These are phyloP conservation scores for Paramecium biaurelia DNA, from an alignment of 73 alveolate species.

Conservation along the genomic window DNA sequence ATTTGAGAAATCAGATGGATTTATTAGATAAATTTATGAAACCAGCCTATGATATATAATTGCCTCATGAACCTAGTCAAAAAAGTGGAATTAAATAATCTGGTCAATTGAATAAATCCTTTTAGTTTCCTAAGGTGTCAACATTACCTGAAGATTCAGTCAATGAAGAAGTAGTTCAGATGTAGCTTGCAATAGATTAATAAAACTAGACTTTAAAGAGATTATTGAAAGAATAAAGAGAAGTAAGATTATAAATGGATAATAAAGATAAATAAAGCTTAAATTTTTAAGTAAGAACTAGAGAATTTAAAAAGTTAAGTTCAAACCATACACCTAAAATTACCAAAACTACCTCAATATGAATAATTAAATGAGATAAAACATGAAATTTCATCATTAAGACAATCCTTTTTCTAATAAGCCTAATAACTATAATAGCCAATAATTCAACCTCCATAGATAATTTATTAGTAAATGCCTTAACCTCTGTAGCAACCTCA, in stretches of 20 bases:
- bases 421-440: neutral
- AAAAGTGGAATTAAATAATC: neutral
- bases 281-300: neutral
- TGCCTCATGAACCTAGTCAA: neutral
- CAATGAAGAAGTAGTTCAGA: neutral
- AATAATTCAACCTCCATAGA: neutral
- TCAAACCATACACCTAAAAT: neutral
- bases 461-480: neutral
- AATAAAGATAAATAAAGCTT: neutral
- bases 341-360: neutral
- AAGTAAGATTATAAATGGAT: neutral
- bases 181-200: neutral
- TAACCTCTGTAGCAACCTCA: neutral
- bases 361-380: neutral
- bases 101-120: neutral
- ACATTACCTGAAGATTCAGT: neutral
- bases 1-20: neutral
- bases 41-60: neutral
- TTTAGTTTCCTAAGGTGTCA: neutral
- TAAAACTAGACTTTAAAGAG: neutral
- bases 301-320: neutral
- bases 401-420: neutral
- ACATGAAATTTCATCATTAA: neutral
- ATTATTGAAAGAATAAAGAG: slow-evolving; percentile 29
- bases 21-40: neutral